These are phyloP conservation scores for Starmera caribaea DNA, from an alignment of 805 yeast genomes.

Conservation along the genomic window DNA sequence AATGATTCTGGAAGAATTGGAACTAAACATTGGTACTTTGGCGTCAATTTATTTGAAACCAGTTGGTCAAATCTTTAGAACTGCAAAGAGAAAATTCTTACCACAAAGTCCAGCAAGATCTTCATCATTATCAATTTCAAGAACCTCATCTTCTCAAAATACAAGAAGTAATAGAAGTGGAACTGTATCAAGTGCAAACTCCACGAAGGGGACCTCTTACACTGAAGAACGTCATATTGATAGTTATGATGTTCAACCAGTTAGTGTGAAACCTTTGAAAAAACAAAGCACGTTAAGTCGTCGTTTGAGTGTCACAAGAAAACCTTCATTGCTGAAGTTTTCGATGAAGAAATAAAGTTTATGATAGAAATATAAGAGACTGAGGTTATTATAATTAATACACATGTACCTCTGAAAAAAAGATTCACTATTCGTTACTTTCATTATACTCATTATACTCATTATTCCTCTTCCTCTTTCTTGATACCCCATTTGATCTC, in stretches of 20 bases:
- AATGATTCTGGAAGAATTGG: conserved; percentile 66
- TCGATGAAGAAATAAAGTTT: not conserved
- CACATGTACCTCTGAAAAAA: no score
- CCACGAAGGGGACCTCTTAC: conserved; percentile 4
- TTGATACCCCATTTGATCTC: not conserved
- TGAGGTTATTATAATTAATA: no score
- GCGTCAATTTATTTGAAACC: conserved; percentile 84
- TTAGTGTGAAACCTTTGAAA: conserved; percentile 24
- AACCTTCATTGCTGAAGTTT: conserved; percentile 20
- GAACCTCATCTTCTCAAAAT: conserved; percentile 5
- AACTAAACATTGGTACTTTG: conserved; percentile 69
- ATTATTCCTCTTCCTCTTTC: no score
- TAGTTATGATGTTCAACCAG: conserved; percentile 30
- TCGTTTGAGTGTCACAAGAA: conserved; percentile 21
- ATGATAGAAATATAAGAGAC: no score
- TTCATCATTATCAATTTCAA: conserved; percentile 8
- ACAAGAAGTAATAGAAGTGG: not conserved
- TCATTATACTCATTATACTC: no score
- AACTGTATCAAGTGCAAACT: conserved; percentile 4
- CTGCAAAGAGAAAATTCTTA: conserved; percentile 41
- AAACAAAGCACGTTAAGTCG: conserved; percentile 23
- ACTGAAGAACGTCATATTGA: conserved; percentile 19
- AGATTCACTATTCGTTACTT: no score
- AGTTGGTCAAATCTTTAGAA: conserved; percentile 67
- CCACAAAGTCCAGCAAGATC: conserved; percentile 41